Base-by-base conservation (phyloP, 2,329 filamentous ascomycete species). In the Exophiala sideris region DNA sequence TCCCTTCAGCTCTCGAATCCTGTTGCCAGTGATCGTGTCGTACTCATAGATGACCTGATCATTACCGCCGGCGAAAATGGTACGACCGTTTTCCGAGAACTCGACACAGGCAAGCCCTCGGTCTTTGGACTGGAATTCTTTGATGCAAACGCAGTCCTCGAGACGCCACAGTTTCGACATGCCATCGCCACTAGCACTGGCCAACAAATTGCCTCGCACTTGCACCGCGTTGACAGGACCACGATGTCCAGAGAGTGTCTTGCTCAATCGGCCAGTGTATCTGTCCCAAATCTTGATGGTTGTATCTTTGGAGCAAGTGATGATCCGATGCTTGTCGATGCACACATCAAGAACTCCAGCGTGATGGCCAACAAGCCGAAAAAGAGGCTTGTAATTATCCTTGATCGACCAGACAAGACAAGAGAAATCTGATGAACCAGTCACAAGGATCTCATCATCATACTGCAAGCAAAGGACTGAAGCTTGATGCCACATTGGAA, bases 191-290 rank as follows among this genome's bases (percentile, higher is more conserved):
- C 88, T 94, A 67, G 94, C 96, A 45, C 89, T 95, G 29, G 96
- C 91, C 45, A 97, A 85, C 5, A 91, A 86, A 72, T 96, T 92
- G 56, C 91, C 92, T 50, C 92, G 88, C 70, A 99, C 83, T 73
- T 97, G 92, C 4, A 99, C 91, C 1, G 94, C 91, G 67, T 99
- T 99, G 62, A 99, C 94, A 1, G 94, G 94, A 0, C 94, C 94
- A 2, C 84, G 80, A 71, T 99, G 94, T 6, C 92, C 94, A 34
- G 83, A 81, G 45, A 99, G 81, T 65, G 89, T 87, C 65, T 88
- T 89, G 45, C 95, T 72, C 44, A 95, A 78, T 8, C 76, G 74
- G 34, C 90, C 89, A 0, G 89, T 94, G 51, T 82, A 75, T 42
- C 94, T 88, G 66, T 96, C 89, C 92, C 92, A 97, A 20, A 99